Evolutionary conservation across 495 filamentous ascomycete genomes (phyloP).

Genomic region (Copromyces sp.): DNA sequence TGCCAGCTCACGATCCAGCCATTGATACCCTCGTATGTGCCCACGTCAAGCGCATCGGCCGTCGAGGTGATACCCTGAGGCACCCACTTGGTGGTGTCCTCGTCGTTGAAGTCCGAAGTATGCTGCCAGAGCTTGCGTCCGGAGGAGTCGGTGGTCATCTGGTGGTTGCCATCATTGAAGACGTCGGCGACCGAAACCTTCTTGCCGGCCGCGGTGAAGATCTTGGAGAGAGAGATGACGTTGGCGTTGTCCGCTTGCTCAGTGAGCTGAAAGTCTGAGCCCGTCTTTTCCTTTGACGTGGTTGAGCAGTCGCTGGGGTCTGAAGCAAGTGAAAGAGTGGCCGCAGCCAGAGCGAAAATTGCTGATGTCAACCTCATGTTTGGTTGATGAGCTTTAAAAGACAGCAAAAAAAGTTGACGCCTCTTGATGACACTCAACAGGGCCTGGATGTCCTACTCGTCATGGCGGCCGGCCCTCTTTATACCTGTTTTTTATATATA

Average conservation of each 20-base stretch:
- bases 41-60: constrained; percentile 24
- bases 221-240: constrained; percentile 11
- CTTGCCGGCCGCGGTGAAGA: constrained; percentile 7
- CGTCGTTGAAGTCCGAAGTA: constrained; percentile 24
- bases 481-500: neutral
- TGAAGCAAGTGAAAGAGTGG: neutral
- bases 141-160: constrained; percentile 13
- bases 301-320: constrained; percentile 7
- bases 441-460: neutral
- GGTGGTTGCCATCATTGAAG: constrained; percentile 28
- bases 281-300: neutral
- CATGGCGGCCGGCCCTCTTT: neutral
- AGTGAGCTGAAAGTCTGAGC: constrained; percentile 6
- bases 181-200: constrained; percentile 24
- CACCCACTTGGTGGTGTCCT: constrained; percentile 25
- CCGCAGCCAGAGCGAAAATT: neutral
- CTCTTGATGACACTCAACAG: neutral
- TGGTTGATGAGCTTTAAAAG: neutral
- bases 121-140: constrained; percentile 17
- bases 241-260: constrained; percentile 14
- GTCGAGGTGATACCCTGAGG: constrained; percentile 33
- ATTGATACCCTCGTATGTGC: constrained; percentile 23
- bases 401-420: neutral
- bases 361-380: neutral
- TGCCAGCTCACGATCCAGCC: constrained; percentile 34